Evolutionary conservation across 768 basidiomycete species (phyloP).

Genomic region (Mycena maculata): DNA sequence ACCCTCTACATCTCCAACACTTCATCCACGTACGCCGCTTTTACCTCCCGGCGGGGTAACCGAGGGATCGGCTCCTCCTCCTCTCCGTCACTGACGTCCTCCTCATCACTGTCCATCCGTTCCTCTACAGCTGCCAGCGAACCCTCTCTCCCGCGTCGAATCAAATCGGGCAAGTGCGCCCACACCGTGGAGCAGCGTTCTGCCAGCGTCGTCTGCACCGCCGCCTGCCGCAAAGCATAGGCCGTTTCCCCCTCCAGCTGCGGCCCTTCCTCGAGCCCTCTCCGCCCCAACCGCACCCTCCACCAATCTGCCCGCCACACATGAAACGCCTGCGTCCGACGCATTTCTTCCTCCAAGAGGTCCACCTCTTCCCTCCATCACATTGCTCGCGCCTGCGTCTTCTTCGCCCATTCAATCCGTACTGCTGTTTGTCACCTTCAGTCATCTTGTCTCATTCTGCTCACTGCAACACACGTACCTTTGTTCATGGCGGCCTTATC

Average conservation of each 20-base stretch:
- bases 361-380: conserved; percentile 29
- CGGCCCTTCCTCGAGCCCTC: background rate
- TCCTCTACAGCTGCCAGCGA: background rate
- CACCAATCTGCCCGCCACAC: conserved; percentile 24
- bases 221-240: conserved; percentile 26
- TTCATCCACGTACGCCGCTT: conserved; percentile 6
- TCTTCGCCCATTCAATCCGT: conserved; percentile 22
- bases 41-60: background rate
- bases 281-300: conserved; percentile 2
- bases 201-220: background rate
- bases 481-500: conserved; percentile 12
- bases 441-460: too few relatives aligned
- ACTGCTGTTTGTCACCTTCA: conserved; percentile 10
- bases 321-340: conserved; percentile 11
- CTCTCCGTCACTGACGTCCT: background rate
- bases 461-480: background rate
- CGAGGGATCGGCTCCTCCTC: background rate
- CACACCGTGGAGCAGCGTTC: background rate
- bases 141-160: background rate
- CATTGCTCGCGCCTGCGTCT: background rate
- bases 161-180: background rate
- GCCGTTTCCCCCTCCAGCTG: conserved; percentile 24
- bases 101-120: too few relatives aligned
- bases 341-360: conserved; percentile 30
- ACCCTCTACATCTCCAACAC: background rate